Base-by-base conservation (phyloP, 345 rosid genomes). In the Linum usitatissimum region DNA sequence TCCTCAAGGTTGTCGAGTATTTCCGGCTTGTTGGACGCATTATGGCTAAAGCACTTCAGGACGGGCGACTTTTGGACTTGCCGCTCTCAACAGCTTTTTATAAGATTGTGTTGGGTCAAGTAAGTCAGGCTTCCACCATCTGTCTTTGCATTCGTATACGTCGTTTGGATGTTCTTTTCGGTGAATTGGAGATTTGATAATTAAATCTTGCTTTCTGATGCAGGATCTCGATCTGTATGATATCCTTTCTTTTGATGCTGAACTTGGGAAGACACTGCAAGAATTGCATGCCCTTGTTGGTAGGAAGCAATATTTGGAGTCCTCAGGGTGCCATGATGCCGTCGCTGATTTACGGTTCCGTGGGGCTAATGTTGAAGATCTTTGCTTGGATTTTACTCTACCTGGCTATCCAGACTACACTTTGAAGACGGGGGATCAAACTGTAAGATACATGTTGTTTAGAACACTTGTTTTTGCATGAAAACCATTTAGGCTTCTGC, bases 11-110 rank as follows among this genome's bases (percentile, higher is more conserved):
- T 17, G 62, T 78, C 53, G 97, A 90, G 65, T 80, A 94, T 72
- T 94, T 94, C 78, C 85, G 93, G 55, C 76, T 94, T 71, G 76
- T 88, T 75, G 99, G 99, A 59, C 97, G 97, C 63, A 91, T 86
- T 68, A 86, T 88, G 91, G 97, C 99, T 30, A 94, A 94, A 80
- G 97, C 99, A 75, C 96, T 94, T 79, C 99, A 94, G 81, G 99
- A 94, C 76, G 99, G 99, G 61, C 82, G 99, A 63, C 88, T 94
- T 66, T 69, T 94, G 79, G 99, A 94, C 73, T 73, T 94, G 66
- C 88, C 96, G 40, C 68, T 94, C 66, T 88, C 96, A 6, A 76
- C 89, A 18, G 80, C 97, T 31, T 88, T 94, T 65, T 88, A 84
- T 70, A 90, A 94, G 78, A 87, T 90, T 66, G 82, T 90, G 61